Evolutionary conservation across 2,329 filamentous ascomycete genomes (phyloP).

Genomic region (Clarireedia hainanense): DNA sequence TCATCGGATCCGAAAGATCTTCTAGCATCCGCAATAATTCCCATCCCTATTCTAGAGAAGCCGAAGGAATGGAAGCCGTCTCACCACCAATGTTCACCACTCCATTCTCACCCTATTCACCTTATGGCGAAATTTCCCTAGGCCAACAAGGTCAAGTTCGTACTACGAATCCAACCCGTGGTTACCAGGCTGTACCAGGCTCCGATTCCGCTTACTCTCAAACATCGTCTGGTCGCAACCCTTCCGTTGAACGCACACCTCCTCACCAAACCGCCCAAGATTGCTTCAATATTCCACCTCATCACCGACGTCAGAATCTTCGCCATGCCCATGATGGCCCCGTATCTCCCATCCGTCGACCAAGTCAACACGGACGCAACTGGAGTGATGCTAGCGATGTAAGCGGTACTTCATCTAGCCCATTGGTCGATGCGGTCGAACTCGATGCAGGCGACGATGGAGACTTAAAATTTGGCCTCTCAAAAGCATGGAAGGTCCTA

Average conservation of each 20-base stretch:
- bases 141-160: background rate
- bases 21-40: slow-evolving; percentile 14
- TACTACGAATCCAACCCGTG: background rate
- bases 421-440: background rate
- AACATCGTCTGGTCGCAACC: background rate
- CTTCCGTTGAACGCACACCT: slow-evolving; percentile 3
- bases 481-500: slow-evolving; percentile 4
- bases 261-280: background rate
- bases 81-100: slow-evolving; percentile 14
- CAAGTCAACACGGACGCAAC: slow-evolving; percentile 5
- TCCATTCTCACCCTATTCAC: slow-evolving; percentile 1
- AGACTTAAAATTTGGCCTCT: background rate
- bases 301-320: slow-evolving; percentile 2
- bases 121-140: background rate
- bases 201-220: slow-evolving; percentile 6
- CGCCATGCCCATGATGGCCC: background rate
- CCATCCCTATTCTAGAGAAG: background rate
- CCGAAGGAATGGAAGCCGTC: slow-evolving; percentile 9
- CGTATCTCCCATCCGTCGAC: background rate
- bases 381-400: slow-evolving; percentile 9
- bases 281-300: slow-evolving; percentile 5
- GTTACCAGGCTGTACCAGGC: slow-evolving; percentile 3
- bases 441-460: slow-evolving; percentile 6
- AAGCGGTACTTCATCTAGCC: background rate
- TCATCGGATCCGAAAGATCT: slow-evolving; percentile 13